Evolutionary conservation across 495 filamentous ascomycete genomes (phyloP), one percentile per base, ranked within the genome.

Genomic region (Penicillium crystallinum): DNA sequence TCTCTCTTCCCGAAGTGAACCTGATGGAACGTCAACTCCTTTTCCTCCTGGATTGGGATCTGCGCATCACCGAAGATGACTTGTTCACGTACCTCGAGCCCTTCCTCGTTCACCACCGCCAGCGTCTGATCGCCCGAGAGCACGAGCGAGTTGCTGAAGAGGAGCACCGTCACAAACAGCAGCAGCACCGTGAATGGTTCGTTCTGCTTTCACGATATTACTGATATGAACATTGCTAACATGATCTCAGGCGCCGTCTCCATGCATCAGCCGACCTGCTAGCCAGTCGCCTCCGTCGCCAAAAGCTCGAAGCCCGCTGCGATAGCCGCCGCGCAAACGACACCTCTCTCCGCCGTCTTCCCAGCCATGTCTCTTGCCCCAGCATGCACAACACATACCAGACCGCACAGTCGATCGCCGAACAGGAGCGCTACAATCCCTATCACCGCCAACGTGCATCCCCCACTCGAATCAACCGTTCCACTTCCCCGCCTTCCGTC

Each of bases 1-100:
- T 97, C 78, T 91, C 84, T 41, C 76, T 91, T 39, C 91, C 90
- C 17, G 92, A 97, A 73, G 92, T 97, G 53, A 97, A 97, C 75
- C 79, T 96, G 42, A 97, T 97, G 92, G 92, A 97, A 77, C 93
- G 93, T 77, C 92, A 97, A 70, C 81, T 97, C 27, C 83, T 97
- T 34, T 91, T 88, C 77, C 81, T 97, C 41, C 73, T 97, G 22
- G 90, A 96, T 64, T 97, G 89, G 89, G 91, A 97, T 53, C 80
- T 92, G 50, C 79, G 89, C 46, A 89, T 97, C 63, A 85, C 75
- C 19, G 81, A 88, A 49, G 80, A 89, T 37, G 91, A 98, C 67
- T 83, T 98, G 15, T 88, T 95, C 69, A 78, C 71, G 39, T 90
- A 95, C 64, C 77, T 97, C 8, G 91, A 97, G 55, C 82, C 82